Evolutionary conservation across 768 basidiomycete species (phyloP).

Genomic region (Kwoniella newhampshirensis): DNA sequence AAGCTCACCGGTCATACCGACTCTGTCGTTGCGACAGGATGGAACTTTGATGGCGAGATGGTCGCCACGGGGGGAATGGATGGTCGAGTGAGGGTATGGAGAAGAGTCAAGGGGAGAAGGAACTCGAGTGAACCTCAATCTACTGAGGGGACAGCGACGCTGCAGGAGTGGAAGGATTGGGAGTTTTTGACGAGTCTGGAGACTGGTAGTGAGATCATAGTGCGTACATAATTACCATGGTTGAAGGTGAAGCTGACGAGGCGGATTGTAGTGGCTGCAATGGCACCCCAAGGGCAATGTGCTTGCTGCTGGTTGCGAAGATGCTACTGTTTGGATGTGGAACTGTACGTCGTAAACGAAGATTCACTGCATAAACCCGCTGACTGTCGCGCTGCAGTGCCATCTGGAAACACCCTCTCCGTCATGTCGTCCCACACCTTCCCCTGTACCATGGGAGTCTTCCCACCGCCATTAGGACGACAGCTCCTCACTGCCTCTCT

Average conservation of each 20-base stretch:
- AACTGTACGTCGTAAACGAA: conserved; percentile 67
- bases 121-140: conserved; percentile 8
- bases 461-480: conserved; percentile 85
- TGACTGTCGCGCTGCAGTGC: conserved; percentile 62
- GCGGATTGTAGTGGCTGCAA: conserved; percentile 69
- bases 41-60: conserved; percentile 87
- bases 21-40: conserved; percentile 75
- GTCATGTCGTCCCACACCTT: conserved; percentile 89
- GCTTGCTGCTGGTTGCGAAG: conserved; percentile 86
- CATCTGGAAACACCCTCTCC: conserved; percentile 91
- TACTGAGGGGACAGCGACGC: conserved; percentile 57
- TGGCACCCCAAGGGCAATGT: conserved; percentile 96
- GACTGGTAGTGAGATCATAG: conserved; percentile 94
- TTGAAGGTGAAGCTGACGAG: background rate
- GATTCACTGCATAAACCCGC: background rate
- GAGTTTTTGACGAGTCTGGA: conserved; percentile 91
- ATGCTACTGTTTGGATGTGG: conserved; percentile 95
- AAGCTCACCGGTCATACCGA: conserved; percentile 91
- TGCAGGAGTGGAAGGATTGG: conserved; percentile 71
- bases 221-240: conserved; percentile 53
- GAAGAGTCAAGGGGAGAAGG: conserved; percentile 60
- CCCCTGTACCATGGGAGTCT: conserved; percentile 79
- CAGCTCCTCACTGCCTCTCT: conserved; percentile 82
- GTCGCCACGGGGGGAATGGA: conserved; percentile 98
- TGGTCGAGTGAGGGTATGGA: conserved; percentile 88